These are phyloP conservation scores for Polychaeton citri DNA, from an alignment of 2,329 filamentous ascomycete genomes.

Conservation along the genomic window DNA sequence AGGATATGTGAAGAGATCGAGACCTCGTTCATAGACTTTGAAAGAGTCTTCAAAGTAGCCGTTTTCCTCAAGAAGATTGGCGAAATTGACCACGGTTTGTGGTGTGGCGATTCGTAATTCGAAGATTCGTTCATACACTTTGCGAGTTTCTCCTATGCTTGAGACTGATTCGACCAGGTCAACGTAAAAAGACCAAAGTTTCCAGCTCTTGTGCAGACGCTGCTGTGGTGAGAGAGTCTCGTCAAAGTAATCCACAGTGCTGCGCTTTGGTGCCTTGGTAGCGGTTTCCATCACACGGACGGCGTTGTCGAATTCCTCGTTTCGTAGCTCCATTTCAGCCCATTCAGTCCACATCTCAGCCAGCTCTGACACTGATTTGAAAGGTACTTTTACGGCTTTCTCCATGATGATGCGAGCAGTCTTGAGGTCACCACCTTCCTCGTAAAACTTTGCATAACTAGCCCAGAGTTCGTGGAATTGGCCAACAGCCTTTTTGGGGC, in stretches of 20 bases:
- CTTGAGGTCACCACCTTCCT: constrained; percentile 67
- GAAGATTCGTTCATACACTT: constrained; percentile 94
- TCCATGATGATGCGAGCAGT: constrained; percentile 90
- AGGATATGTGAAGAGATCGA: constrained; percentile 97
- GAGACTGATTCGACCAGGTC: constrained; percentile 92
- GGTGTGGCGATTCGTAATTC: constrained; percentile 95
- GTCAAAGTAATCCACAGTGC: constrained; percentile 98
- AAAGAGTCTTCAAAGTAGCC: constrained; percentile 95
- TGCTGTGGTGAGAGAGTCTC: constrained; percentile 89
- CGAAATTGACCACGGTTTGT: constrained; percentile 97
- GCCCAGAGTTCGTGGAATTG: constrained; percentile 92
- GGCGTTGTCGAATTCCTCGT: constrained; percentile 90
- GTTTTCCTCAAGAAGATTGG: constrained; percentile 86
- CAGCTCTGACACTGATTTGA: constrained; percentile 91
- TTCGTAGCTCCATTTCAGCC: constrained; percentile 94
- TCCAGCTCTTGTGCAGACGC: constrained; percentile 97
- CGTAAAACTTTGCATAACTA: constrained; percentile 96
- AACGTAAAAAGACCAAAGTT: constrained; percentile 98
- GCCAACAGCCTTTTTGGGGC: constrained; percentile 86
- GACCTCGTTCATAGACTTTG: constrained; percentile 88
- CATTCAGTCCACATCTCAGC: constrained; percentile 99
- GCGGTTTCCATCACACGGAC: constrained; percentile 95
- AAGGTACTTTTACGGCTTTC: constrained; percentile 94
- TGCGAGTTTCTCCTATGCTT: constrained; percentile 79
- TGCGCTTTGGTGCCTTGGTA: constrained; percentile 88